phyloP scores from a whole-genome alignment of 306 rosid species.

The Betula pendula region DNA sequence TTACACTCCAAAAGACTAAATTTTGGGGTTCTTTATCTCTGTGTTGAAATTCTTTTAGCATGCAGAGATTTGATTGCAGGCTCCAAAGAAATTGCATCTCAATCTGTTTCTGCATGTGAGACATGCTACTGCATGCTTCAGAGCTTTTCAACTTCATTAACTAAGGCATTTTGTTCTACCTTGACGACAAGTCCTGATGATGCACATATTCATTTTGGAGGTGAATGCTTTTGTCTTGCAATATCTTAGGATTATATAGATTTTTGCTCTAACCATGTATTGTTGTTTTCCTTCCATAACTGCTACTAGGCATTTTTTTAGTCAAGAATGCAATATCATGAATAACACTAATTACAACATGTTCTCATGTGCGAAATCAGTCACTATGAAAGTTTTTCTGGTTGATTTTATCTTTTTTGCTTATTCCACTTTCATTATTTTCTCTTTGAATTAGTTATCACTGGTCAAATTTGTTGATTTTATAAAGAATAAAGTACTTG shows the following conservation, averaged over 20 bases:
- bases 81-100: constrained; percentile 35
- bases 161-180: constrained; percentile 58
- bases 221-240: constrained; percentile 45
- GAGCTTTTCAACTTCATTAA: constrained; percentile 48
- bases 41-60: constrained; percentile 66
- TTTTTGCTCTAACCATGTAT: neutral
- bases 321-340: neutral
- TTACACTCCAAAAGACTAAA: constrained; percentile 34
- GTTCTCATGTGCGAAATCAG: constrained; percentile 1
- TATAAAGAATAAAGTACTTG: neutral
- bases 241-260: neutral
- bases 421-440: neutral
- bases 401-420: neutral
- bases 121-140: constrained; percentile 52
- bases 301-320: neutral
- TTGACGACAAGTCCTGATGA: constrained; percentile 42
- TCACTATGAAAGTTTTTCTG: neutral
- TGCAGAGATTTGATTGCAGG: constrained; percentile 53
- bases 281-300: too few relatives aligned
- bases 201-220: constrained; percentile 66
- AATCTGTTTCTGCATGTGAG: constrained; percentile 39
- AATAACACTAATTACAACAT: neutral
- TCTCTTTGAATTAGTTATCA: constrained; percentile 11
- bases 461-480: constrained; percentile 5
- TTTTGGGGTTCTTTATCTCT: constrained; percentile 85